Conservation (phyloP, 371 early-diverging fungal genomes). For the Mucor irregularis region DNA sequence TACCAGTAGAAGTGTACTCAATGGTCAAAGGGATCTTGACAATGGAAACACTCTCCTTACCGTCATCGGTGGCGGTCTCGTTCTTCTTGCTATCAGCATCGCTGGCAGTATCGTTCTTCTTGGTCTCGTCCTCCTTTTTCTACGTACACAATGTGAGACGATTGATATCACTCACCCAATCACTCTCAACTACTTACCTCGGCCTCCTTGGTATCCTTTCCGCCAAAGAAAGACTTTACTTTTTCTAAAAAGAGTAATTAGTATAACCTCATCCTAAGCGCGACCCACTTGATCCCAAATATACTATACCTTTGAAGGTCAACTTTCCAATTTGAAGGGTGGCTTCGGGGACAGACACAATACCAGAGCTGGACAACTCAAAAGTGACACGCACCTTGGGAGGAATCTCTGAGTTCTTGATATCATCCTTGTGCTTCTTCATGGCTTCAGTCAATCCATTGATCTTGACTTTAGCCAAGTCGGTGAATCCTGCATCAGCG, state of each 20-base stretch:
- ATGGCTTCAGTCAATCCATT: conserved; percentile 73
- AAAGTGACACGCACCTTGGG: conserved; percentile 85
- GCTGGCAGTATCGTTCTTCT: conserved; percentile 17
- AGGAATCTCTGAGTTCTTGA: conserved; percentile 49
- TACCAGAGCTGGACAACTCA: conserved; percentile 68
- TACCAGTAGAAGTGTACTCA: conserved; percentile 42
- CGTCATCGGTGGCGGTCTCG: conserved; percentile 21
- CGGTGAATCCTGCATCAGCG: conserved; percentile 18
- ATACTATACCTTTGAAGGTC: conserved; percentile 45
- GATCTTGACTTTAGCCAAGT: conserved; percentile 67
- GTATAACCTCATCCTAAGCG: not conserved
- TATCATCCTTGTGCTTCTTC: conserved; percentile 60
- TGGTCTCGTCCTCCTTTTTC: conserved; percentile 5
- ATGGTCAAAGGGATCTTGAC: conserved; percentile 47
- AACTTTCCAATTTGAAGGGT: conserved; percentile 50
- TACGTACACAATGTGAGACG: not conserved
- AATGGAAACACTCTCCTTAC: conserved; percentile 35
- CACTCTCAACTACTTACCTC: too few relatives aligned
- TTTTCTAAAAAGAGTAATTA: conserved; percentile 41
- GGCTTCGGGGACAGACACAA: conserved; percentile 65
- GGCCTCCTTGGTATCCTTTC: conserved; percentile 37
- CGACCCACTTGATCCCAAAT: too few relatives aligned
- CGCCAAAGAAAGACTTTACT: conserved; percentile 79
- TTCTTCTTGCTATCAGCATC: not conserved
- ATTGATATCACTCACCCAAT: not conserved